phyloP scores from a whole-genome alignment of 177 flowering plant species.

The Vitis hybrid region DNA sequence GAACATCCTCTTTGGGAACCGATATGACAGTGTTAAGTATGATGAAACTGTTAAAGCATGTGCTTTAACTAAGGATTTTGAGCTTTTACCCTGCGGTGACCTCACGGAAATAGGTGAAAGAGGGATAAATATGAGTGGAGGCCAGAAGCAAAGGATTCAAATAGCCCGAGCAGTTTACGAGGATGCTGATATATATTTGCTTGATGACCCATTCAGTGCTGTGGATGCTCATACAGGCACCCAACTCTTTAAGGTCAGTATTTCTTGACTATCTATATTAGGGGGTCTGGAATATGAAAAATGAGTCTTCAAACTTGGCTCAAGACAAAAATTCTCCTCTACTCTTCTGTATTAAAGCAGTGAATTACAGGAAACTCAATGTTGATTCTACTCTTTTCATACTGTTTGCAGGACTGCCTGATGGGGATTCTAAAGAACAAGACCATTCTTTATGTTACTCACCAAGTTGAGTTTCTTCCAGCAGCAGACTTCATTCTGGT shows the following conservation, averaged over 20 bases:
- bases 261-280: slow-evolving; percentile 1
- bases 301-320: not conserved
- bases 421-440: slow-evolving; percentile 85
- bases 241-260: slow-evolving; percentile 62
- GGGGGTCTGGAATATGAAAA: not conserved
- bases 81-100: slow-evolving; percentile 78
- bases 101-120: slow-evolving; percentile 96
- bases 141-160: slow-evolving; percentile 96
- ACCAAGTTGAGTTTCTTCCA: slow-evolving; percentile 98
- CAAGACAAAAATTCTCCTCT: not conserved
- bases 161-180: slow-evolving; percentile 94
- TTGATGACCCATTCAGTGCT: slow-evolving; percentile 97
- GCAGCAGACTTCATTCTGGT: slow-evolving; percentile 97
- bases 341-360: not conserved
- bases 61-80: slow-evolving; percentile 85
- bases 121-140: slow-evolving; percentile 98
- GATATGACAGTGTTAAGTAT: slow-evolving; percentile 60
- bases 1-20: slow-evolving; percentile 79
- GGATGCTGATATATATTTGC: slow-evolving; percentile 90
- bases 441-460: slow-evolving; percentile 84
- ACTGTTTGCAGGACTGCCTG: slow-evolving; percentile 70
- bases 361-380: not conserved
- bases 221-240: slow-evolving; percentile 91
- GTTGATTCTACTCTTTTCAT: not conserved
- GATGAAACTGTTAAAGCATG: slow-evolving; percentile 71